These are phyloP conservation scores for Urochloa ruziziensis DNA, from an alignment of 176 grass and related monocot species.

Conservation along the genomic window DNA sequence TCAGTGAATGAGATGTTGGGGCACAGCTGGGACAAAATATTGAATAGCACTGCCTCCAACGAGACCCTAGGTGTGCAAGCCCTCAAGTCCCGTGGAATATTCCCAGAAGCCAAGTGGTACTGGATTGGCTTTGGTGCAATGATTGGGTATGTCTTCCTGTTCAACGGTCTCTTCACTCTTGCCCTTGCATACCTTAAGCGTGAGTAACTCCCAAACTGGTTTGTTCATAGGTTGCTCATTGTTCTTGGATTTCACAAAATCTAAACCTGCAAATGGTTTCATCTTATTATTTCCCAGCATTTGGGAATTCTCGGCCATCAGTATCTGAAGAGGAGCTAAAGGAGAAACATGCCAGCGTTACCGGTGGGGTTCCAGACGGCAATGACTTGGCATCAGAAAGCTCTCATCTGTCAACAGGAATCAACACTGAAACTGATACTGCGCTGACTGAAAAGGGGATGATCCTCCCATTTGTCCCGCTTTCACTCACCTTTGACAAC, in stretches of 20 bases:
- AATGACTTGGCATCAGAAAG: conserved; percentile 44
- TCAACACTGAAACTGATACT: conserved; percentile 12
- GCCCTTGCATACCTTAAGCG: conserved; percentile 67
- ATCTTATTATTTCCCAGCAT: conserved; percentile 55
- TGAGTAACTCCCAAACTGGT: conserved; percentile 38
- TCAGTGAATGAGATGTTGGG: conserved; percentile 79
- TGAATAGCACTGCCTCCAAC: background rate
- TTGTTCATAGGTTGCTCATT: background rate
- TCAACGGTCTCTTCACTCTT: conserved; percentile 77
- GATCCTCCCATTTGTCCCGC: conserved; percentile 84
- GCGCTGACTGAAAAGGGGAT: conserved; percentile 59
- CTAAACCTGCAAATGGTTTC: background rate
- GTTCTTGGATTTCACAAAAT: background rate
- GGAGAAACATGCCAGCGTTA: conserved; percentile 66
- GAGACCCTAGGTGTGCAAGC: conserved; percentile 57
- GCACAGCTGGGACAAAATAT: conserved; percentile 69
- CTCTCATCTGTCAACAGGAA: conserved; percentile 19
- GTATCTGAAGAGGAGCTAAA: conserved; percentile 79
- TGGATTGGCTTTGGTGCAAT: conserved; percentile 85
- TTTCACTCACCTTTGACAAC: conserved; percentile 78
- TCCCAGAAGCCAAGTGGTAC: conserved; percentile 91
- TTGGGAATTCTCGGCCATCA: conserved; percentile 54
- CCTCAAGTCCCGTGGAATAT: conserved; percentile 66
- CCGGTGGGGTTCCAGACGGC: conserved; percentile 44
- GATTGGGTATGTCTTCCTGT: conserved; percentile 69